Conservation (phyloP, 2,329 filamentous ascomycete genomes). For the Amylocarpus encephaloides region DNA sequence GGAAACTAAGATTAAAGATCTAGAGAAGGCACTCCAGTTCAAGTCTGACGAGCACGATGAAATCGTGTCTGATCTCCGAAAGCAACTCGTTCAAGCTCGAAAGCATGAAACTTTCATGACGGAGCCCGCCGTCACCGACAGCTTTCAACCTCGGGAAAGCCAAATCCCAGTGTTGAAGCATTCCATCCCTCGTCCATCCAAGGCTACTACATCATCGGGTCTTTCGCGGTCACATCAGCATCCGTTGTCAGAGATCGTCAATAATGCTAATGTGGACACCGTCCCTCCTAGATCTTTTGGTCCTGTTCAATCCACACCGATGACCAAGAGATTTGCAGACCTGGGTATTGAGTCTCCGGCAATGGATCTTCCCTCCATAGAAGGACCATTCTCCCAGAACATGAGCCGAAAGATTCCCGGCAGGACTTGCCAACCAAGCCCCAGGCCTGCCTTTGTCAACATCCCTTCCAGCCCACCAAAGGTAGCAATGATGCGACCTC, state of each 20-base stretch:
- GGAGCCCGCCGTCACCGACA: neutral
- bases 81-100: conserved; percentile 14
- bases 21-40: conserved; percentile 16
- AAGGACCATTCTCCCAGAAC: conserved; percentile 13
- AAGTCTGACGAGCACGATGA: conserved; percentile 19
- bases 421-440: conserved; percentile 18
- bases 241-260: conserved; percentile 27
- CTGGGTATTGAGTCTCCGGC: conserved; percentile 16
- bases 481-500: conserved; percentile 16
- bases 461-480: conserved; percentile 28
- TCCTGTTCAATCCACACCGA: conserved; percentile 23
- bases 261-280: conserved; percentile 19
- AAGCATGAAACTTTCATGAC: conserved; percentile 5
- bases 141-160: conserved; percentile 13
- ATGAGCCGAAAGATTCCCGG: conserved; percentile 16
- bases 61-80: conserved; percentile 16
- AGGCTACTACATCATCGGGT: conserved; percentile 8
- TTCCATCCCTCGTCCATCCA: conserved; percentile 19
- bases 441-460: conserved; percentile 26
- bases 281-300: conserved; percentile 17
- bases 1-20: conserved; percentile 12
- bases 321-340: conserved; percentile 17
- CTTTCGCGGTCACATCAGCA: conserved; percentile 6
- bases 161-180: conserved; percentile 17
- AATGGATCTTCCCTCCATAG: conserved; percentile 16